Conservation (phyloP, 805 yeast genomes). For the Myxozyma vanderwaltii region DNA sequence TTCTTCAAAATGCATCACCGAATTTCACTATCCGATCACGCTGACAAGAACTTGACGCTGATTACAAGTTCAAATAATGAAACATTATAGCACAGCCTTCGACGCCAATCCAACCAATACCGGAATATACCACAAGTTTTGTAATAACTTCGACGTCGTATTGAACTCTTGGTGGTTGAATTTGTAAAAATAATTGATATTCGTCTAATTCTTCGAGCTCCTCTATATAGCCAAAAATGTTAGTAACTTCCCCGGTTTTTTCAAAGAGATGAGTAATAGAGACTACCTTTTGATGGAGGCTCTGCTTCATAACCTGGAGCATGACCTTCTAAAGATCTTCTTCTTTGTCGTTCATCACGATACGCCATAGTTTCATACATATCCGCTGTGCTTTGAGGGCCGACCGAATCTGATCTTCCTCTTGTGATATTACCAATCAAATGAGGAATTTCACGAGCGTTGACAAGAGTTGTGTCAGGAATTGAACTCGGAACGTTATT, state of each 20-base stretch:
- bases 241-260: too few relatives aligned
- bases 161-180: slow-evolving; percentile 47
- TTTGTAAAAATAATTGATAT: slow-evolving; percentile 36
- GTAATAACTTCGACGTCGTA: slow-evolving; percentile 78
- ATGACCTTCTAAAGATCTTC: slow-evolving; percentile 18
- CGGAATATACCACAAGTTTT: slow-evolving; percentile 77
- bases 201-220: slow-evolving; percentile 26
- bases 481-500: slow-evolving; percentile 42
- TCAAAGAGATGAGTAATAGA: too few relatives aligned
- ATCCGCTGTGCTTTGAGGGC: slow-evolving; percentile 49
- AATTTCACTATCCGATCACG: too few relatives aligned
- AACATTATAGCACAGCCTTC: slow-evolving; percentile 13
- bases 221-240: background rate
- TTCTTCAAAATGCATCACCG: too few relatives aligned
- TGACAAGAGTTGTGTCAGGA: slow-evolving; percentile 42
- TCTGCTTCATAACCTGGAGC: background rate
- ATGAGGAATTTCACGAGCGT: slow-evolving; percentile 40
- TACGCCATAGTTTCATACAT: slow-evolving; percentile 45
- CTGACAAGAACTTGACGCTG: too few relatives aligned
- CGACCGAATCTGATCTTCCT: slow-evolving; percentile 45
- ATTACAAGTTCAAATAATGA: background rate
- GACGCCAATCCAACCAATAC: slow-evolving; percentile 62
- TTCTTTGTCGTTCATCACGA: slow-evolving; percentile 37
- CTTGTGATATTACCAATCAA: slow-evolving; percentile 38
- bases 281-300: slow-evolving; percentile 2